Evolutionary conservation across 495 filamentous ascomycete species (phyloP).

Genomic region (Elaphomyces granulatus): DNA sequence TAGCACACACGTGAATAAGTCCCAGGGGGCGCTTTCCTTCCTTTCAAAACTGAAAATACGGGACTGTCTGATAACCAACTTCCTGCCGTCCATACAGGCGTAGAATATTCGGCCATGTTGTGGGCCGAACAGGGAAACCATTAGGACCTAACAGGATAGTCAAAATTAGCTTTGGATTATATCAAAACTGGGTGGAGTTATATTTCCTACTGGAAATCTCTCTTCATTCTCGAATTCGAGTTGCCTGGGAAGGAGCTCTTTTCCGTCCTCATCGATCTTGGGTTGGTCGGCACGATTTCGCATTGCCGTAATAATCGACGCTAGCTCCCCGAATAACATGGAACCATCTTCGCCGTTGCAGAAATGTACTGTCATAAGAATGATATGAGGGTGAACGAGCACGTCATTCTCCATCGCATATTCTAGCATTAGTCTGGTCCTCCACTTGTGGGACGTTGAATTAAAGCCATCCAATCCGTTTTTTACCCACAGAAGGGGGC

Average conservation of each 20-base stretch:
- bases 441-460: background rate
- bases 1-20: too few species aligned
- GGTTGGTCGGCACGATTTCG: constrained; percentile 1
- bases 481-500: background rate
- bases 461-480: background rate
- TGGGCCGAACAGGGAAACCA: constrained; percentile 3
- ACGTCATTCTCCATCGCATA: background rate
- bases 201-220: background rate
- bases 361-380: background rate
- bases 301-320: constrained; percentile 1
- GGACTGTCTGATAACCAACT: constrained; percentile 6
- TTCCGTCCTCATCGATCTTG: background rate
- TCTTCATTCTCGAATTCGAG: background rate
- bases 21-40: background rate
- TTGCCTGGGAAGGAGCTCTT: background rate
- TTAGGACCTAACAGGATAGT: constrained; percentile 2
- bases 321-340: constrained; percentile 1
- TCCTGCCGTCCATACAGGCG: constrained; percentile 6
- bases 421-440: background rate
- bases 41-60: constrained; percentile 1
- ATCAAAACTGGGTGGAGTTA: too few species aligned
- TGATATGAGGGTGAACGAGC: background rate
- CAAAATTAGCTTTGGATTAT: background rate
- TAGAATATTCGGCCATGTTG: constrained; percentile 8
- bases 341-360: background rate